Evolutionary conservation across 2,329 filamentous ascomycete species (phyloP).

Genomic region (Pseudopithomyces chartarum): DNA sequence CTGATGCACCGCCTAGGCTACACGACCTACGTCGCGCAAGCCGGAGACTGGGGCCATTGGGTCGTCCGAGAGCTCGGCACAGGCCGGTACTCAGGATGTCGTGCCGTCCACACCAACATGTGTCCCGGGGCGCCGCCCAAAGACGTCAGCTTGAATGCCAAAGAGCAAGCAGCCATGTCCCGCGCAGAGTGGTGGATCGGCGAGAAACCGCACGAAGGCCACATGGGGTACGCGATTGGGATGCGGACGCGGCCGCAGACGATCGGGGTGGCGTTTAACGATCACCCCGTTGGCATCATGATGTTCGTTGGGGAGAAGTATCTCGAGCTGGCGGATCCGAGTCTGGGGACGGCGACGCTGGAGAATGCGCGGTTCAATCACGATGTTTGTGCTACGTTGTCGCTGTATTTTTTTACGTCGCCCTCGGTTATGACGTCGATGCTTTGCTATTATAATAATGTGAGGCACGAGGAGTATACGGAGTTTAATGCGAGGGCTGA

Average conservation of each 20-base stretch:
- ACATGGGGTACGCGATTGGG: constrained; percentile 50
- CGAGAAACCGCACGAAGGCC: constrained; percentile 36
- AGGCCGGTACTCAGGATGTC: constrained; percentile 42
- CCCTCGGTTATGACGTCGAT: constrained; percentile 44
- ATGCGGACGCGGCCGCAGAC: constrained; percentile 52
- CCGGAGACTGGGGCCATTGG: constrained; percentile 50
- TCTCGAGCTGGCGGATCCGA: constrained; percentile 44
- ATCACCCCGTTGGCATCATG: constrained; percentile 52
- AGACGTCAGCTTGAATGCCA: constrained; percentile 31
- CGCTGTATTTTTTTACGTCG: constrained; percentile 46
- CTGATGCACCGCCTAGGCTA: constrained; percentile 47
- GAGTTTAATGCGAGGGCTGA: constrained; percentile 41
- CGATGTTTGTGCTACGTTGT: constrained; percentile 31
- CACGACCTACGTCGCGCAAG: constrained; percentile 44
- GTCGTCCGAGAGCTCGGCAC: constrained; percentile 47
- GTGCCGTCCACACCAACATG: constrained; percentile 50
- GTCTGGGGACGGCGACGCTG: constrained; percentile 26
- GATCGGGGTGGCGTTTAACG: constrained; percentile 49
- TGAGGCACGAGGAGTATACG: constrained; percentile 45
- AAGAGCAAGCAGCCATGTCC: constrained; percentile 39
- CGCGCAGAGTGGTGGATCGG: constrained; percentile 41
- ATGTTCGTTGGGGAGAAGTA: constrained; percentile 54
- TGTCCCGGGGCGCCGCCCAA: constrained; percentile 45
- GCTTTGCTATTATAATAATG: constrained; percentile 48
- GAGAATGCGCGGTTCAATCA: constrained; percentile 37